Evolutionary conservation across 441 rosid species (phyloP).

Genomic region (Populus hybrid): DNA sequence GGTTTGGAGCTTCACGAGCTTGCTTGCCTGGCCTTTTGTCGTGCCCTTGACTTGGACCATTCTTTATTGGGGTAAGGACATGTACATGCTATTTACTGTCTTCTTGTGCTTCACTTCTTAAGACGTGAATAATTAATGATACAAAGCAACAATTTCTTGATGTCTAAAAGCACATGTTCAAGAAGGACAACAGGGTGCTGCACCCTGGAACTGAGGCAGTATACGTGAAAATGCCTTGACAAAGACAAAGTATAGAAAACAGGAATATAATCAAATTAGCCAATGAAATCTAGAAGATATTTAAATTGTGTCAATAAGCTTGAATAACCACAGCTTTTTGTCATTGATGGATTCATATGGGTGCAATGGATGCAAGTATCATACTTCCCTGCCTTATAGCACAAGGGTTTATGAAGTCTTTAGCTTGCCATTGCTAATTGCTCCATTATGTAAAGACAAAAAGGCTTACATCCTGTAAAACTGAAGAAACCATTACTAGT

Average conservation of each 20-base stretch:
- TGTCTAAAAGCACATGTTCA: not conserved
- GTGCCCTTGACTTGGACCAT: slow-evolving; percentile 76
- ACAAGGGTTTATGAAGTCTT: not conserved
- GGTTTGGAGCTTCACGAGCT: slow-evolving; percentile 83
- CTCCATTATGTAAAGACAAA: not conserved
- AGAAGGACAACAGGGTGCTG: not conserved
- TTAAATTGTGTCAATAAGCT: not conserved
- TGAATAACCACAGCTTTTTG: not conserved
- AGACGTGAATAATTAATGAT: not conserved
- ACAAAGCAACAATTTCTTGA: not conserved
- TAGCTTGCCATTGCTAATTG: not conserved
- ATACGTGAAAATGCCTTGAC: not conserved
- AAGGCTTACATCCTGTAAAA: not conserved
- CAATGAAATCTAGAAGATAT: not conserved
- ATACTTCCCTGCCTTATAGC: not conserved
- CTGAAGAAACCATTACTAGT: not conserved
- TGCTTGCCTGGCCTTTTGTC: slow-evolving; percentile 84
- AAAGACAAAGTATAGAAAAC: not conserved
- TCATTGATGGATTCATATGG: not conserved
- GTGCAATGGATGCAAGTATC: not conserved
- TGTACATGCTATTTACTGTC: not conserved
- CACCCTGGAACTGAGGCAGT: not conserved
- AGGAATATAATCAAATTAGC: not conserved
- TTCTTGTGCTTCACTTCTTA: not conserved
- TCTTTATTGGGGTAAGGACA: slow-evolving; percentile 58